Base-by-base conservation (phyloP, 2,329 filamentous ascomycete genomes). In the Chalara sp. region DNA sequence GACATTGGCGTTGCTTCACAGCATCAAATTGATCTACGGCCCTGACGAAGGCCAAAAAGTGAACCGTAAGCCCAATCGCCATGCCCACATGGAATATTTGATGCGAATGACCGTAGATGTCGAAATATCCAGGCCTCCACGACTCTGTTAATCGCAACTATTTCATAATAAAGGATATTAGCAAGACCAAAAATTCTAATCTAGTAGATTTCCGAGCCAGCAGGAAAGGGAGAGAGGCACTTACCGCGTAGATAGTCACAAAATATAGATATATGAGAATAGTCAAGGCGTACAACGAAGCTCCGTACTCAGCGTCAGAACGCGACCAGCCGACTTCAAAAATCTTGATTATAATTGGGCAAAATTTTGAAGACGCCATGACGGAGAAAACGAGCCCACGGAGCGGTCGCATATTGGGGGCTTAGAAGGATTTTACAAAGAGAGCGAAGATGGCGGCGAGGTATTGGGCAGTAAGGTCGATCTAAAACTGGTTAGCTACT, bases 231-330 rank as follows among this genome's bases (percentile, higher is more conserved):
- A 6, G 6, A 11, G n/a, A n/a, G 30, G 5, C 13, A 28, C 11
- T 7, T 6, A 28, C 29, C 29, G 6, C 12, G n/a, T 29, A n/a
- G 21, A 59, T 52, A 4, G 64, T 62, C 29, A 74, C 61, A 6
- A 54, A 58, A 7, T 61, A 57, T 31, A 70, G 71, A 68, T 72
- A 56, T 29, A 37, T 33, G 29, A 50, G 10, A 39, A 13, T 13
- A 10, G 10, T 13, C 3, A 39, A 11, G 3, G 13, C 35, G 10
- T 39, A 3, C 13, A 39, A 39, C 10, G 13, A 13, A 10, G 10
- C 35, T 39, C 35, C 35, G 13, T 13, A 39, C 35, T 39, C 13
- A 10, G 35, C 13, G 10, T 3, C 35, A 13, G 10, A 2, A 10
- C 35, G 10, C 13, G 35, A 39, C 10, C 10, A 10, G 3, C 13